Evolutionary conservation across 1,284 basidiomycete genomes (phyloP).

Genomic region (Vanrija sp.): DNA sequence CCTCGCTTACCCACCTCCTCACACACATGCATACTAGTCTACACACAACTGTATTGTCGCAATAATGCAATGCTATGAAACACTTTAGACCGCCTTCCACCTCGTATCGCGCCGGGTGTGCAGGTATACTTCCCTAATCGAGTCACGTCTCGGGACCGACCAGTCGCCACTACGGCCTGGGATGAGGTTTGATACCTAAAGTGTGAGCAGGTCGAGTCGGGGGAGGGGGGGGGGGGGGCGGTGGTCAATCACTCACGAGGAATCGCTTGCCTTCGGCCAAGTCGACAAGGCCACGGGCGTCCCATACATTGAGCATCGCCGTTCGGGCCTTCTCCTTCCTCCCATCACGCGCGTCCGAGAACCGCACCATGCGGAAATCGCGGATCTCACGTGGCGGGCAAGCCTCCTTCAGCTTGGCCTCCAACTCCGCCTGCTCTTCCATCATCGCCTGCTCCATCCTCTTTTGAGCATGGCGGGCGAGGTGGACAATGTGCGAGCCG

Average conservation of each 20-base stretch:
- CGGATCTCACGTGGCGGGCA: slow-evolving; percentile 77
- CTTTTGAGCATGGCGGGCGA: slow-evolving; percentile 59
- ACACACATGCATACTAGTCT: no score
- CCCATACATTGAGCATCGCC: slow-evolving; percentile 80
- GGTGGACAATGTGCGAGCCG: slow-evolving; percentile 58
- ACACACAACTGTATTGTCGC: background rate
- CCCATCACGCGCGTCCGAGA: slow-evolving; percentile 63
- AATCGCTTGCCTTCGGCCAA: slow-evolving; percentile 68
- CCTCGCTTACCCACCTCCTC: no score
- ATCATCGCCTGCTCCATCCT: slow-evolving; percentile 57
- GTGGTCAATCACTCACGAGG: slow-evolving; percentile 50
- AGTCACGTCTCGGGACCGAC: slow-evolving; percentile 52
- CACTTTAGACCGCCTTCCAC: slow-evolving; percentile 50
- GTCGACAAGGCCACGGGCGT: slow-evolving; percentile 57
- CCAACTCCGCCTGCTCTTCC: slow-evolving; percentile 59
- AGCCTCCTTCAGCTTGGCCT: slow-evolving; percentile 64
- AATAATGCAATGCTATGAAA: background rate
- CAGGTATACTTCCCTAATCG: slow-evolving; percentile 60
- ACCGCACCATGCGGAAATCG: slow-evolving; percentile 72
- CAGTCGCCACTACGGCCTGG: slow-evolving; percentile 61
- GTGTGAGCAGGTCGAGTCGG: background rate
- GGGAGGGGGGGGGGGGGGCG: no score
- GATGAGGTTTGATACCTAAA: slow-evolving; percentile 61
- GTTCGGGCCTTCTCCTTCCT: slow-evolving; percentile 56
- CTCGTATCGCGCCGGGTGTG: slow-evolving; percentile 60